Base-by-base conservation (phyloP, 495 filamentous ascomycete species). In the Penicillium alfredii region DNA sequence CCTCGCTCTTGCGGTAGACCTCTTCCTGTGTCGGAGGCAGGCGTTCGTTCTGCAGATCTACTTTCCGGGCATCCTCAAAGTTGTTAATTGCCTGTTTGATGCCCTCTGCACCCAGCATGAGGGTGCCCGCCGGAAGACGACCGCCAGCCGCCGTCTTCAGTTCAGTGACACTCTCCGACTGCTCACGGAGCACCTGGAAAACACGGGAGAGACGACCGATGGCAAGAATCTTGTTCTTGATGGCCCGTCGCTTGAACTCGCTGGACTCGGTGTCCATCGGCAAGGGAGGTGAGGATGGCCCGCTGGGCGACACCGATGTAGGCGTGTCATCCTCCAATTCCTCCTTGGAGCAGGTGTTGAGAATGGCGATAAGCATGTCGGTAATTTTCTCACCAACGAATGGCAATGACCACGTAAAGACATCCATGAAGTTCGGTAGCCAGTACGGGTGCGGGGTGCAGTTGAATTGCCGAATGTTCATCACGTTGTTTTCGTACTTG, bases 381-480 rank as follows among this genome's bases (percentile, higher is more conserved):
- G 92, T 97, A 51, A 98, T 94, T 72, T 98, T 98, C 65, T 98
- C 92, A 44, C 92, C 93, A 27, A 98, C 92, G 66, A 98, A 98
- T 1, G 92, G 92, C 31, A 98, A 71, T 19, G 92, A 97, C 92
- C 92, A 98, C 25, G 92, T 98, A 63, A 98, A 96, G 33, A 98
- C 92, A 56, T 98, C 92, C 92, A 98, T 98, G 61, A 98, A 98
- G 66, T 98, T 98, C 29, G 92, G 92, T 22, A 98, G 77, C 92
- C 92, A 98, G 66, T 97, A 98, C 10, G 92, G 92, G 63, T 98
- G 92, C 5, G 92, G 92, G 20, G 92, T 96, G 77, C 92, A 98
- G 64, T 98, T 98, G 68, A 98, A 98, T 59, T 98, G 92, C 18
- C 92, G 78, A 55, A 98, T 98, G 71, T 98, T 98, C 92, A 98